phyloP scores from a whole-genome alignment of 192 early-diverging fungal genomes.

The Mortierella claussenii region DNA sequence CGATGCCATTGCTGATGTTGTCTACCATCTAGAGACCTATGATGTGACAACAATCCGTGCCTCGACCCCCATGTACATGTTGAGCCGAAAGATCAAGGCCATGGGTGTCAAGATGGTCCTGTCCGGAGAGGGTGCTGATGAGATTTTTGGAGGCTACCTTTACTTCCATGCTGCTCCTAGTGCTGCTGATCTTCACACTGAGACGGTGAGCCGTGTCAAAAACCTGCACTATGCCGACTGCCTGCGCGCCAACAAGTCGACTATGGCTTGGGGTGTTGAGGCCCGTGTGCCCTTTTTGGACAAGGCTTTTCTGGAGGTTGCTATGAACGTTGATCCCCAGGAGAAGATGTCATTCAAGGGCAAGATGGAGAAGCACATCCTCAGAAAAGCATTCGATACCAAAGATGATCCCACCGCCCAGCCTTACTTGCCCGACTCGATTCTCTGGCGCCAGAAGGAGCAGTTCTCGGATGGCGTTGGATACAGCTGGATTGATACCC shows the following conservation, averaged over 20 bases:
- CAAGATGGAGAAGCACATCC: conserved; percentile 93
- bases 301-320: conserved; percentile 89
- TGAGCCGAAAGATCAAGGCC: conserved; percentile 97
- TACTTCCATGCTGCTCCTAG: conserved; percentile 96
- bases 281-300: conserved; percentile 98
- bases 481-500: conserved; percentile 96
- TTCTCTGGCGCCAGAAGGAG: conserved; percentile 99
- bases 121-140: conserved; percentile 95
- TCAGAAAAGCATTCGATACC: conserved; percentile 96
- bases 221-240: conserved; percentile 97
- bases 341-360: conserved; percentile 84
- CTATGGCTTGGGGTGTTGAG: conserved; percentile 99
- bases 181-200: conserved; percentile 85
- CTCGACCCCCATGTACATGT: conserved; percentile 98
- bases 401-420: conserved; percentile 70
- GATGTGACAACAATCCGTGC: conserved; percentile 99
- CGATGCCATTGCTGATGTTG: conserved; percentile 94
- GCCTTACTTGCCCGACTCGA: conserved; percentile 88
- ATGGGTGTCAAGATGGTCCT: conserved; percentile 99
- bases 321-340: conserved; percentile 88
- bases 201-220: conserved; percentile 92
- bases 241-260: conserved; percentile 98
- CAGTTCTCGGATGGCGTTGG: conserved; percentile 99
- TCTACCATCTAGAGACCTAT: conserved; percentile 98
- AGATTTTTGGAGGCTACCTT: conserved; percentile 98